Evolutionary conservation across 441 rosid species (phyloP), one percentile per base, ranked within the genome.

Genomic region (Breynia disticha): DNA sequence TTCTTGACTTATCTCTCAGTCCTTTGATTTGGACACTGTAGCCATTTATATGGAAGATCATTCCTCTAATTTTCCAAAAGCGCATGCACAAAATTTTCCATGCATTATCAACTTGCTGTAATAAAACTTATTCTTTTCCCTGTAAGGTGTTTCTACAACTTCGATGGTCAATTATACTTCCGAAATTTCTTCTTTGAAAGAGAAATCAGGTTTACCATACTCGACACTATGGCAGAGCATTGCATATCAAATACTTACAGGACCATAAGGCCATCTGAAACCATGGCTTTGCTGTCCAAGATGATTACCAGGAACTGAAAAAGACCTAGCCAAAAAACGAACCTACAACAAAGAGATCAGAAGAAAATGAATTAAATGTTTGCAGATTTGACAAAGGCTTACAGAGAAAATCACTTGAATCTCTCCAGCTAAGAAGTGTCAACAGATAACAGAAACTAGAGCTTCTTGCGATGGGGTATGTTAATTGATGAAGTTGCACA

Each of bases 261-360:
- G 84, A 67, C 98, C 98, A 66, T 86, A 91, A 41, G 98, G 98
- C 98, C 98, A 91, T 43, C 95, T 83, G 66, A 74, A 88, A 28
- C 97, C 98, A 73, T 91, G 80, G 65, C 97, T 91, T 71, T 86
- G 97, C 75, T 91, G 98, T 54, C 98, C 98, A 62, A 79, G 79
- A 65, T 91, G 97, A 77, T 88, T 88, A 61, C 98, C 98, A 46
- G 98, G 95, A 28, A 88, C 79, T 15, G 76, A 83, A 70, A 91
- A 91, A 64, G 97, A 88, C 70, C 91, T 77, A 48, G 97, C 97
- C 61, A 91, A 63, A 66, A 88, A 88, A 47, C 98, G 95, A 60
- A 93, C 97, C 98, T 93, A 71, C 43, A 59, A 49, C 16, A 50
- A 53, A 13, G 16, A 10, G 46, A 14, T 17, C 16, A 21, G 63